A percentile compares a stretch with the other conserved stretches of the same genome.
These are phyloP conservation scores for Colletotrichum trifolii DNA, from an alignment of 2,329 filamentous ascomycete genomes.

Conservation along the genomic window DNA sequence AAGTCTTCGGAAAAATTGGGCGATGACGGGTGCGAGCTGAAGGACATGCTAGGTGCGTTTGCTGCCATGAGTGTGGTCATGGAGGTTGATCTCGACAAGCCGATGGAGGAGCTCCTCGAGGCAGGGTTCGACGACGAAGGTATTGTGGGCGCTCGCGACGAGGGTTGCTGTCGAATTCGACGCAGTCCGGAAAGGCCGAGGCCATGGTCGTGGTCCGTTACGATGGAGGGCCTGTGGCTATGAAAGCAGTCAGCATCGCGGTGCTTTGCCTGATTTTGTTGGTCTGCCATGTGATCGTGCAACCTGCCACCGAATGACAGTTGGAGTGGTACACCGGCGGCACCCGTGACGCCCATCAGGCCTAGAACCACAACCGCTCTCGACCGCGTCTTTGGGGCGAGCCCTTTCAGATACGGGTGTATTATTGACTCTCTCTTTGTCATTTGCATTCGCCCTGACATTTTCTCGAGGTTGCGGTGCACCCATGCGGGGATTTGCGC, in stretches of 20 bases:
- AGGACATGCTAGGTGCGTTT: conserved; percentile 63
- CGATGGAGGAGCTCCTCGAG: conserved; percentile 68
- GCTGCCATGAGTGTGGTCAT: conserved; percentile 72
- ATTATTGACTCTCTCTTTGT: not conserved
- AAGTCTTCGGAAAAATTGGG: conserved; percentile 89
- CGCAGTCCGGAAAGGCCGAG: conserved; percentile 87
- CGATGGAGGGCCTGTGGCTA: conserved; percentile 76
- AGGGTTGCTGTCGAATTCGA: conserved; percentile 90
- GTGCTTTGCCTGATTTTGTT: conserved; percentile 18
- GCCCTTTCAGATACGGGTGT: conserved; percentile 1
- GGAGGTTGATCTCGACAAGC: conserved; percentile 75
- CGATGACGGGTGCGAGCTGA: conserved; percentile 73
- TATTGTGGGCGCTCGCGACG: conserved; percentile 72
- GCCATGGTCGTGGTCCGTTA: conserved; percentile 89
- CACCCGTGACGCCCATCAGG: conserved; percentile 30
- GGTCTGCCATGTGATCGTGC: conserved; percentile 33
- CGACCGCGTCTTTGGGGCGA: not conserved
- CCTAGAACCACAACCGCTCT: not conserved
- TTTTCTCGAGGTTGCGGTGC: conserved; percentile 8
- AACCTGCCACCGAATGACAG: conserved; percentile 27
- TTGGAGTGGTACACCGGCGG: conserved; percentile 21
- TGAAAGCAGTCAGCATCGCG: conserved; percentile 30
- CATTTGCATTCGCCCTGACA: conserved; percentile 3
- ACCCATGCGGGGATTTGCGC: conserved; percentile 11
- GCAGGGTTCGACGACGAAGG: conserved; percentile 72